Conservation (phyloP, 441 rosid genomes). For the Syzygium syzygioides region DNA sequence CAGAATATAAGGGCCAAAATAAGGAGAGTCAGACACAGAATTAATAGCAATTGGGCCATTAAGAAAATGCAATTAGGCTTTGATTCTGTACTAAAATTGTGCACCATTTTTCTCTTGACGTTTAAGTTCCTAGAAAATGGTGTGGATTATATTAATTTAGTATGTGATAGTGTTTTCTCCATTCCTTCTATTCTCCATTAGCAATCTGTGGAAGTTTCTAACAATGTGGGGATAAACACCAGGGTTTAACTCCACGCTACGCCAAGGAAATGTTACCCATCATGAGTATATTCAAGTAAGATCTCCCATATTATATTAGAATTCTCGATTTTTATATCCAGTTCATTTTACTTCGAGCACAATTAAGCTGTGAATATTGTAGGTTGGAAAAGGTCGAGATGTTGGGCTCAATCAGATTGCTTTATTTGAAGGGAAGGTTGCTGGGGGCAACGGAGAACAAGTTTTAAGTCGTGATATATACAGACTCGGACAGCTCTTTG, state of each 20-base stretch:
- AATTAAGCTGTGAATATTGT: constrained; percentile 17
- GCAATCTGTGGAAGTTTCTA: not conserved
- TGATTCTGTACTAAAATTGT: not conserved
- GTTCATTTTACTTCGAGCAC: not conserved
- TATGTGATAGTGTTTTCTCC: not conserved
- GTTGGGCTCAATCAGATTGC: constrained; percentile 99
- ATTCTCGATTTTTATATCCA: not conserved
- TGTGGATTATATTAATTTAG: not conserved
- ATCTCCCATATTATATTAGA: not conserved
- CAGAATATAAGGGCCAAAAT: not conserved
- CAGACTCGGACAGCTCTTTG: constrained; percentile 99
- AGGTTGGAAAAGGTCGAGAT: constrained; percentile 99
- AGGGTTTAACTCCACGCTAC: constrained; percentile 97
- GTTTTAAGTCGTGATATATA: constrained; percentile 98
- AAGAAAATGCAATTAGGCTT: not conserved
- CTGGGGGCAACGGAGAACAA: constrained; percentile 99
- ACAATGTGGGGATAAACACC: constrained; percentile 3
- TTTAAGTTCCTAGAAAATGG: not conserved
- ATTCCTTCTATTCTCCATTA: not conserved
- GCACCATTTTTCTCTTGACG: not conserved
- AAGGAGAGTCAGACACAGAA: not conserved
- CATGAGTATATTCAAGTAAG: constrained; percentile 97
- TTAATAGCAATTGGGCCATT: not conserved
- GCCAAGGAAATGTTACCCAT: constrained; percentile 98
- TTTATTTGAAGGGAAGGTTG: constrained; percentile 97